phyloP scores from a whole-genome alignment of 345 rosid species.

The Dovyalis caffra region DNA sequence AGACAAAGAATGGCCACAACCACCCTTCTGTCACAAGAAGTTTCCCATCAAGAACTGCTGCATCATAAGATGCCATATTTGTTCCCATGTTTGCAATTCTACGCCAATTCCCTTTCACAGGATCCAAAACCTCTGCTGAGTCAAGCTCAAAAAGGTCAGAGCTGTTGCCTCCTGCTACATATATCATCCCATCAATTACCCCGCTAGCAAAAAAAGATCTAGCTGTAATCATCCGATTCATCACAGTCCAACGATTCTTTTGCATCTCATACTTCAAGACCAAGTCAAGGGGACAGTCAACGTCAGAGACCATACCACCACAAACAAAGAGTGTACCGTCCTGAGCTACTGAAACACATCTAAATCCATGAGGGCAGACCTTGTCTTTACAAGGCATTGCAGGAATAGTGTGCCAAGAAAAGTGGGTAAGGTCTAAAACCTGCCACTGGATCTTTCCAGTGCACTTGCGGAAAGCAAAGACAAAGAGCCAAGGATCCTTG shows the following conservation, averaged over 20 bases:
- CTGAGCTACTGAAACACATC: conserved; percentile 57
- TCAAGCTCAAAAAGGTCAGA: conserved; percentile 65
- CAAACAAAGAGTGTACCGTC: conserved; percentile 74
- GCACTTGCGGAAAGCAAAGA: conserved; percentile 67
- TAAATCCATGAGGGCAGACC: conserved; percentile 74
- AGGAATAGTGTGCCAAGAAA: conserved; percentile 79
- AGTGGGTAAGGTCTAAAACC: conserved; percentile 66
- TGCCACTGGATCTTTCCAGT: conserved; percentile 83
- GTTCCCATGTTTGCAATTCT: conserved; percentile 64
- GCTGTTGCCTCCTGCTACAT: conserved; percentile 85
- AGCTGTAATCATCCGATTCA: conserved; percentile 58
- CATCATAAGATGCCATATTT: conserved; percentile 77
- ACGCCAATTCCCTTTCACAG: conserved; percentile 60
- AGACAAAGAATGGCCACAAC: conserved; percentile 86
- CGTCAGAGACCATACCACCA: conserved; percentile 82
- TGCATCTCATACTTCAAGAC: conserved; percentile 79
- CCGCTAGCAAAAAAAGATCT: conserved; percentile 79
- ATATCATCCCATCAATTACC: conserved; percentile 68
- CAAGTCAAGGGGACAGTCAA: conserved; percentile 70
- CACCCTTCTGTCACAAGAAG: conserved; percentile 90
- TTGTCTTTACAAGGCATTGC: conserved; percentile 81
- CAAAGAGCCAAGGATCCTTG: conserved; percentile 83
- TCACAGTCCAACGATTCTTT: conserved; percentile 75
- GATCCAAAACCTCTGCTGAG: conserved; percentile 73
- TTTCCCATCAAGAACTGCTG: conserved; percentile 77